These are phyloP conservation scores for rapeseed (Brassica napus) DNA, from an alignment of 345 rosid species.

Conservation along the genomic window Da-Ae NC_063437.1:17689501-17690000, in stretches of 20 bases:
- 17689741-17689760: slow-evolving; percentile 8
- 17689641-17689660: neutral
- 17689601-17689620: slow-evolving; percentile 2
- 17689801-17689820: slow-evolving; percentile 15
- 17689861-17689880: slow-evolving; percentile 2
- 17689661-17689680: slow-evolving; percentile 6
- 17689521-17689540: neutral
- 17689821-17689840: slow-evolving; percentile 14
- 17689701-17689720: slow-evolving; percentile 13
- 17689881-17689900: slow-evolving; percentile 25
- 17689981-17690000: slow-evolving; percentile 42
- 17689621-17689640: neutral
- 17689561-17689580: slow-evolving; percentile 30
- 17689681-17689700: neutral
- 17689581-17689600: slow-evolving; percentile 15
- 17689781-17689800: slow-evolving; percentile 28
- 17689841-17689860: slow-evolving; percentile 19
- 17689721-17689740: neutral
- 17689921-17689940: slow-evolving; percentile 41
- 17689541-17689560: neutral
- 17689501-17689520: neutral
- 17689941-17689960: slow-evolving; percentile 41
- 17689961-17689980: slow-evolving; percentile 43
- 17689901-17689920: slow-evolving; percentile 31
- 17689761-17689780: slow-evolving; percentile 17